A percentile compares a stretch with the other conserved stretches of the same genome.
phyloP scores from a whole-genome alignment of 257 asterid genomes.

The Nicotiana paniculata region DNA sequence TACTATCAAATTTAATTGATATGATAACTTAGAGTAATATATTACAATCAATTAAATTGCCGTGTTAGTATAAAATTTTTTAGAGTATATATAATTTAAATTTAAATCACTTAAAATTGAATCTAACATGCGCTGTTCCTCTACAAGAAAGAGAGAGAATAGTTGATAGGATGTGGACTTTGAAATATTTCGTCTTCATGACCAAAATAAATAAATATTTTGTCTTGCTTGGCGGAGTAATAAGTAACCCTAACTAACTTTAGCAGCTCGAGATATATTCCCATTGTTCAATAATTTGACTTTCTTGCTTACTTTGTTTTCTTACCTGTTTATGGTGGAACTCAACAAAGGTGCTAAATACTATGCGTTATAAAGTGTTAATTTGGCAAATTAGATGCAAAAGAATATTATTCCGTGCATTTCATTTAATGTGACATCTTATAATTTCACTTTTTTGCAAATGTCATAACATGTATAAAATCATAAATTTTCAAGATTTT shows the following conservation, averaged over 20 bases:
- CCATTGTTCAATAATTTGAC: constrained; percentile 18
- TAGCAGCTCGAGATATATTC: constrained; percentile 22
- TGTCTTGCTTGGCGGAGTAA: constrained; percentile 19
- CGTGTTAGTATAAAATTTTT: too few species aligned
- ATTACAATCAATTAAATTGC: too few species aligned
- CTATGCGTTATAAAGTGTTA: neutral
- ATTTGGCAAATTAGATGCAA: neutral
- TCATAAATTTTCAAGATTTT: too few species aligned
- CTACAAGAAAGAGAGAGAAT: neutral
- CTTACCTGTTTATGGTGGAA: neutral
- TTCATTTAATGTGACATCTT: too few species aligned
- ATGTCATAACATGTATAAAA: too few species aligned
- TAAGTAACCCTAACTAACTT: constrained; percentile 12
- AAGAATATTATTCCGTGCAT: too few species aligned
- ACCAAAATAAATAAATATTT: too few species aligned
- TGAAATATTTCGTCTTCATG: neutral
- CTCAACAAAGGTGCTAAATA: neutral
- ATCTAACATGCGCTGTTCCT: neutral
- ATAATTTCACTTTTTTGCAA: too few species aligned
- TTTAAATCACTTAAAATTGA: too few species aligned
- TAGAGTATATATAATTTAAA: too few species aligned
- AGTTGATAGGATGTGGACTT: neutral
- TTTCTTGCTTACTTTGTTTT: constrained; percentile 7
- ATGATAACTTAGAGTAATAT: too few species aligned
- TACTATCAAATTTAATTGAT: too few species aligned